Evolutionary conservation across 768 basidiomycete genomes (phyloP).

Genomic region (Lentinula detonsa): DNA sequence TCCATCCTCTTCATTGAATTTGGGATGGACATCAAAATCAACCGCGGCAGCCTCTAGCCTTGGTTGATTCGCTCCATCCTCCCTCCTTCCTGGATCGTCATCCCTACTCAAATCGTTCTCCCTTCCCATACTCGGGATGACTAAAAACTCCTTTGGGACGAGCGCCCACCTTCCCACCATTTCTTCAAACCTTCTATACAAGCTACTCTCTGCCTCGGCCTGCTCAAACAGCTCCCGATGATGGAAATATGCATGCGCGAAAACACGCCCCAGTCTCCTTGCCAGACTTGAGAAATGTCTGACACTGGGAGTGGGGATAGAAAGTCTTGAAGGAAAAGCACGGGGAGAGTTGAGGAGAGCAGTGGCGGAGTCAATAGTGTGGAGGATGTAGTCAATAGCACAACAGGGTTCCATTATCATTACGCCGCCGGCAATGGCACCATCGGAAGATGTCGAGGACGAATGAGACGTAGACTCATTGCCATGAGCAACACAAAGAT

Average conservation of each 20-base stretch:
- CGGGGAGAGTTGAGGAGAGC: slow-evolving; percentile 86
- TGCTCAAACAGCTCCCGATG: slow-evolving; percentile 90
- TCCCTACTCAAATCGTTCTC: slow-evolving; percentile 14
- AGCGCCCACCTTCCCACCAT: slow-evolving; percentile 76
- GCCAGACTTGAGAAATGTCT: slow-evolving; percentile 90
- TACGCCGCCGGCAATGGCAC: not conserved
- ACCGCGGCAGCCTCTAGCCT: slow-evolving; percentile 34
- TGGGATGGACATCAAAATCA: slow-evolving; percentile 18
- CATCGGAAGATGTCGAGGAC: not conserved
- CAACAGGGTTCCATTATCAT: slow-evolving; percentile 69
- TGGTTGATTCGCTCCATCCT: slow-evolving; percentile 20
- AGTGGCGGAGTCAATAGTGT: slow-evolving; percentile 90
- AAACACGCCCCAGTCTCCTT: slow-evolving; percentile 88
- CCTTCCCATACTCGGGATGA: slow-evolving; percentile 46
- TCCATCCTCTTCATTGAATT: not conserved
- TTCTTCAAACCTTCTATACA: slow-evolving; percentile 86
- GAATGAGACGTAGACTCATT: slow-evolving; percentile 37
- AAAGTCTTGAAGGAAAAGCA: slow-evolving; percentile 86
- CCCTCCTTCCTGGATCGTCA: slow-evolving; percentile 22
- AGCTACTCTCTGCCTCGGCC: slow-evolving; percentile 83
- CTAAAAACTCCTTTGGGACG: slow-evolving; percentile 78
- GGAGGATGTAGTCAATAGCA: slow-evolving; percentile 93
- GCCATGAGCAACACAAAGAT: slow-evolving; percentile 92
- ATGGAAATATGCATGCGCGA: slow-evolving; percentile 94
- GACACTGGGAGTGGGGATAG: slow-evolving; percentile 73